Percentiles rank a stretch among this genome's conserved stretches.
These are phyloP conservation scores for Schizophyllum amplum DNA, from an alignment of 1,284 basidiomycete species.

Conservation along the genomic window DNA sequence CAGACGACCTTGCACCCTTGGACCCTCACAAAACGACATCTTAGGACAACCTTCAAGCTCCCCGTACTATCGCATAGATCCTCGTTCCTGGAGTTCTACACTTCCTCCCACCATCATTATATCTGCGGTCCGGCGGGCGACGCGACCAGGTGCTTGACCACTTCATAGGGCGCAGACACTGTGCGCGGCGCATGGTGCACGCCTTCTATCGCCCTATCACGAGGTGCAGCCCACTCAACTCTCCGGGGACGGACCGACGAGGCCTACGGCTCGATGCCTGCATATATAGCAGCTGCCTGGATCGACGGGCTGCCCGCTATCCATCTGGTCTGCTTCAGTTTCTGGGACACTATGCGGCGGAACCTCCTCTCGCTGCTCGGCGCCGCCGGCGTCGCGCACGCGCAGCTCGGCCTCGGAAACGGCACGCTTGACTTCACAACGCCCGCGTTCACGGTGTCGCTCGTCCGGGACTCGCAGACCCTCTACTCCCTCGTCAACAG, in stretches of 20 bases:
- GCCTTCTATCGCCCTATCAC: neutral
- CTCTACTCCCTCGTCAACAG: slow-evolving; percentile 40
- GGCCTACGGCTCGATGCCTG: too few relatives aligned
- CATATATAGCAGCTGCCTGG: neutral
- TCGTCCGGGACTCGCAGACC: slow-evolving; percentile 53
- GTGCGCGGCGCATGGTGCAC: neutral
- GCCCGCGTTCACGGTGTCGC: slow-evolving; percentile 33
- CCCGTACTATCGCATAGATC: too few relatives aligned
- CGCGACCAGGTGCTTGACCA: neutral
- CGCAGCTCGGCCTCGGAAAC: slow-evolving; percentile 32
- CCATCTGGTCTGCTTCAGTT: neutral
- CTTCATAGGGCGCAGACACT: neutral
- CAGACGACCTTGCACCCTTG: too few relatives aligned
- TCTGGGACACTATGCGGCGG: neutral
- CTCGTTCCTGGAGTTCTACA: neutral
- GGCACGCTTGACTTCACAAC: slow-evolving; percentile 41
- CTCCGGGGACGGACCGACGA: neutral
- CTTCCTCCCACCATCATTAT: neutral
- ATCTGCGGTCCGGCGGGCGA: neutral
- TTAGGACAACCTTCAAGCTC: too few relatives aligned
- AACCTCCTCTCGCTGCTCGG: neutral
- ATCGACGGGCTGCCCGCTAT: neutral
- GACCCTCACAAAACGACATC: too few relatives aligned
- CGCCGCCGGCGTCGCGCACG: neutral
- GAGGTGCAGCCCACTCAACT: neutral